Base-by-base conservation (phyloP, 441 rosid species). In the Biscutella laevigata region DNA sequence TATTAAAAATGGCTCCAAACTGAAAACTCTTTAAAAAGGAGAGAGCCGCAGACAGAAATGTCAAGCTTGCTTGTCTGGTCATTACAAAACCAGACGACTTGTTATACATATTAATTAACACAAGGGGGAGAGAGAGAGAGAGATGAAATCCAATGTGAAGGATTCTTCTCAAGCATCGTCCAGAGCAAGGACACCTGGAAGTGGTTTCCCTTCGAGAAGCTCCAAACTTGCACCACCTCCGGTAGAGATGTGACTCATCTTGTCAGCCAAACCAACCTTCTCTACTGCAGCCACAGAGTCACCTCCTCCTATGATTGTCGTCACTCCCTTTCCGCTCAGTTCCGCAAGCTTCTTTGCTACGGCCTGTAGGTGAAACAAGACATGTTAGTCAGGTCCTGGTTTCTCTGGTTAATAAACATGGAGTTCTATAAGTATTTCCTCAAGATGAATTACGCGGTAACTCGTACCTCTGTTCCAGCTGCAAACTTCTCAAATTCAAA, bases 181-280 rank as follows among this genome's bases (percentile, higher is more conserved):
- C 7, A 89, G 90, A 33, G 95, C 97, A 11, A 86, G 83, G 57
- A 83, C 90, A 11, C 95, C 97, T n/a, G 97, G 97, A 41, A 89
- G 94, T 34, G 59, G 56, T 61, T 89, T 89, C 5, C 97, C 97
- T 61, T 89, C 97, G 1, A 89, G 84, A 64, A 89, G 89, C 83
- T 89, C 97, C 68, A 89, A 72, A 74, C 95, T 83, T 12, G 97
- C 97, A 43, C 95, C 97, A 5, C 95, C 97, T 22, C 97, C 97
- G 0, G 97, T 88, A 0, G 97, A 86, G 68, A 88, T 83, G 82
- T 88, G 96, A 47, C 96, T 85, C 97, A 88, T 88, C 82, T 76
- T 71, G 40, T 82, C 94, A 22, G 94, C 85, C 57, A 88, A 75
- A 17, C 97, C 95, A 2, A 29, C 90, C 76, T 88, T 86, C 78